Evolutionary conservation across 768 basidiomycete genomes (phyloP).

Genomic region (Candolleomyces aberdarensis): DNA sequence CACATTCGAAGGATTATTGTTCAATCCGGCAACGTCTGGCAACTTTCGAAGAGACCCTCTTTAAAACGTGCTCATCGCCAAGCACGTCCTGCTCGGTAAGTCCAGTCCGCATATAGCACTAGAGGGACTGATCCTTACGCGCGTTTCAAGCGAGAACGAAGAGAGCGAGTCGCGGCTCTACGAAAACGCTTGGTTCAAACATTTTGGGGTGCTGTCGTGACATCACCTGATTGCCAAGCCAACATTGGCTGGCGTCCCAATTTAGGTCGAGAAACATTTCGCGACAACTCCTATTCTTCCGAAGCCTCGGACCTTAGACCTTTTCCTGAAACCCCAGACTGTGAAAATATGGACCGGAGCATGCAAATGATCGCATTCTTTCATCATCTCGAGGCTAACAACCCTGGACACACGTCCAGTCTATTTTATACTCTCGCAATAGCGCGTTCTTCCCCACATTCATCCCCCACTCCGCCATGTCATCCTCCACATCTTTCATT

Average conservation of each 20-base stretch:
- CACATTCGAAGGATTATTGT: background rate
- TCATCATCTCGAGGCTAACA: constrained; percentile 1
- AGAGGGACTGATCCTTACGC: too few species aligned
- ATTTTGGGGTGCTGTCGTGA: background rate
- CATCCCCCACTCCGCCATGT: background rate
- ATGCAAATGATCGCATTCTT: constrained; percentile 2
- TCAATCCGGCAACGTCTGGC: background rate
- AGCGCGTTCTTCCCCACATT: background rate
- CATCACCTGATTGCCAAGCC: constrained; percentile 10
- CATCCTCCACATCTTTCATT: background rate
- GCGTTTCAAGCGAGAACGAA: background rate
- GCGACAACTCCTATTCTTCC: background rate
- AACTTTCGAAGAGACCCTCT: background rate
- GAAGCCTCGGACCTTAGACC: constrained; percentile 9
- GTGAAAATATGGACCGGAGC: constrained; percentile 8
- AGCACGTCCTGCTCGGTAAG: background rate
- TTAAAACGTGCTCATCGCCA: background rate
- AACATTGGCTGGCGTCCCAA: background rate
- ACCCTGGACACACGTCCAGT: background rate
- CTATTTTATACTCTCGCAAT: background rate
- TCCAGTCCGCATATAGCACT: background rate
- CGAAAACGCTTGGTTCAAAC: background rate
- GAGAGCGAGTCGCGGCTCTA: background rate
- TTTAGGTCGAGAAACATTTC: background rate
- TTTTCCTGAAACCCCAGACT: constrained; percentile 1